Base-by-base conservation (phyloP, 2,329 filamentous ascomycete species). In the Sarocladiaceae sp. region DNA sequence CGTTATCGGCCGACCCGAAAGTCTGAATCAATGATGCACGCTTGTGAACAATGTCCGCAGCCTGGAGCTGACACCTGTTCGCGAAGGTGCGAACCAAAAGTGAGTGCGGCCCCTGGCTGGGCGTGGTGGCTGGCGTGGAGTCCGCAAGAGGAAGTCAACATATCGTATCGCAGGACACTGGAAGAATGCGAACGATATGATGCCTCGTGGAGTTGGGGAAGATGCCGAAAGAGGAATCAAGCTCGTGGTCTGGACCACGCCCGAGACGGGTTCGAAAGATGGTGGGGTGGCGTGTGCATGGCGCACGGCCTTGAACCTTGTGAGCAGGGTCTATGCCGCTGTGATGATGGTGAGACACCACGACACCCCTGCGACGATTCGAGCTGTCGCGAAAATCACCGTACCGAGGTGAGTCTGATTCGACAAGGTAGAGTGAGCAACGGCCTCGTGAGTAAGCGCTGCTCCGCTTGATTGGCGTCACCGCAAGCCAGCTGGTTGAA, bases 231-330 rank as follows among this genome's bases (percentile, higher is more conserved):
- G 23, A 48, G 44, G 44, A 29, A 48, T 6, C 44, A 48, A 33
- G 44, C 26, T 48, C 44, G 44, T 26, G 44, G 25, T 48, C 44
- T 33, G n/a, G 44, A 48, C 44, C 44, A 33, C 44, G 26, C 17
- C 23, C 26, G 28, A 22, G 13, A 4, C 44, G 12, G 44, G 44
- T 28, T 31, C 15, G 22, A 17, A 46, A 13, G 6, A 17, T 31
- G 44, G 44, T 29, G 25, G 44, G 44, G 44, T 48, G 44, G 25
- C n/a, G 44, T 29, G 44, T 48, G n/a, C 26, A 31, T 31, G 44
- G 26, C 15, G 25, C 40, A 28, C 44, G 33, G 44, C 26, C 26
- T 33, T 22, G 28, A 48, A 48, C 44, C 26, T 22, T 48, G 26
- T 48, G 26, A 12, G 28, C 6, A 33, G 17, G 44, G 44, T 15